Evolutionary conservation across 1,139 yeast genomes (phyloP).

Genomic region (Yamadazyma atmosphaerica): DNA sequence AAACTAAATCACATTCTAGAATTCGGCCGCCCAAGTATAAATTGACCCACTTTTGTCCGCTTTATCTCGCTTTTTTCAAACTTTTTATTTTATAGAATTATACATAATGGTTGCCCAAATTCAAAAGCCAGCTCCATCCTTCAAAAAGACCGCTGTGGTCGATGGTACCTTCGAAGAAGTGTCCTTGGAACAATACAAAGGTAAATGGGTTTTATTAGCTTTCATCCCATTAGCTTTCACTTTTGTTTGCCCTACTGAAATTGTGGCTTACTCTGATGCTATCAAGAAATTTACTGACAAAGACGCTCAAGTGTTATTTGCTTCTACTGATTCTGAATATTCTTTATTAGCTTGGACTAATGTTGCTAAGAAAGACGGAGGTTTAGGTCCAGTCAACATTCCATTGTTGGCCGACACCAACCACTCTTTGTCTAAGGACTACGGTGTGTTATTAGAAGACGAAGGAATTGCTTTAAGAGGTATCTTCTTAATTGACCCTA

Average conservation of each 20-base stretch:
- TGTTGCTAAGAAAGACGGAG: slow-evolving; percentile 95
- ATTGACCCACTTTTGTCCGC: slow-evolving; percentile 8
- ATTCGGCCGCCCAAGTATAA: slow-evolving; percentile 10
- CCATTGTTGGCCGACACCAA: slow-evolving; percentile 96
- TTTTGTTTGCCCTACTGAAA: slow-evolving; percentile 98
- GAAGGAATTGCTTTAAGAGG: slow-evolving; percentile 98
- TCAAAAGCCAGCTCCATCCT: slow-evolving; percentile 94
- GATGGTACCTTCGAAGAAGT: slow-evolving; percentile 95
- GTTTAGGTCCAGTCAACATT: slow-evolving; percentile 90
- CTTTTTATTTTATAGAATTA: slow-evolving; percentile 1
- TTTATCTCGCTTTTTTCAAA: slow-evolving; percentile 2
- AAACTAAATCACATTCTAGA: slow-evolving; percentile 20
- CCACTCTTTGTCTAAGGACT: slow-evolving; percentile 91
- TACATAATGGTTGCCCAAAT: slow-evolving; percentile 74
- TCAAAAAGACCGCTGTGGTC: slow-evolving; percentile 95
- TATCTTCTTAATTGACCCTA: slow-evolving; percentile 95
- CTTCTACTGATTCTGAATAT: slow-evolving; percentile 98
- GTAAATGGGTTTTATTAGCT: slow-evolving; percentile 95
- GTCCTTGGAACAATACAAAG: slow-evolving; percentile 91
- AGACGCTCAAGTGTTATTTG: slow-evolving; percentile 87
- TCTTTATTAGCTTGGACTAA: slow-evolving; percentile 98
- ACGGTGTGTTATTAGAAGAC: slow-evolving; percentile 95
- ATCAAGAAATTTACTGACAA: slow-evolving; percentile 84
- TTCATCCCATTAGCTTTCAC: slow-evolving; percentile 99
- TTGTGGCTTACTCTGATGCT: slow-evolving; percentile 97